Percentiles rank a stretch among this genome's conserved stretches.
phyloP scores from a whole-genome alignment of 2,329 filamentous ascomycete genomes.

The Xylariaceae sp. region DNA sequence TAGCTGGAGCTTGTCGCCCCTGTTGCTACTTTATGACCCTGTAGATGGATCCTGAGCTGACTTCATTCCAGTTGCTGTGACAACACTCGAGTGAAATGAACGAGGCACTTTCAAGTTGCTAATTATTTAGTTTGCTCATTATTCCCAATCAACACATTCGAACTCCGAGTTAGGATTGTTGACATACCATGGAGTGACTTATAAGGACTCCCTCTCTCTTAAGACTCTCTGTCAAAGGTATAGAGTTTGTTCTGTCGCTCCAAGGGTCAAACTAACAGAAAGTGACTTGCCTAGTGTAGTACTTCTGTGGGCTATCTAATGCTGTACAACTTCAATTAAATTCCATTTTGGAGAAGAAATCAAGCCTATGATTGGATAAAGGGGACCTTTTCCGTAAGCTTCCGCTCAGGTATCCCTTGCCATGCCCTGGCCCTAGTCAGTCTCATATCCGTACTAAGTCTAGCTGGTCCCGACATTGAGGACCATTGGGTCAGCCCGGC shows the following conservation, averaged over 20 bases:
- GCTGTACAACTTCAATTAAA: neutral
- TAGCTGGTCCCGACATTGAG: conserved; percentile 19
- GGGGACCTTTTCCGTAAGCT: neutral
- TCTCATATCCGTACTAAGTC: neutral
- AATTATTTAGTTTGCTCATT: no score
- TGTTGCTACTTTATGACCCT: neutral
- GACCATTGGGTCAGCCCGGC: conserved; percentile 10
- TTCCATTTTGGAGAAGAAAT: neutral
- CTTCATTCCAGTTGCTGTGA: conserved; percentile 14
- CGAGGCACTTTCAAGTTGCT: neutral
- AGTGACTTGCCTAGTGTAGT: no score
- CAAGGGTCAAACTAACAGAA: no score
- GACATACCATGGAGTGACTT: no score
- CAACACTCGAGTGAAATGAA: conserved; percentile 2
- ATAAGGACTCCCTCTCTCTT: no score
- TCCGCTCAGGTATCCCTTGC: neutral
- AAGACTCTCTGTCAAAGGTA: no score
- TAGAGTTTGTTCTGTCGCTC: no score
- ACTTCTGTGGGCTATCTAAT: neutral
- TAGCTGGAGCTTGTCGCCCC: neutral
- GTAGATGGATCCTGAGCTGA: conserved; percentile 7
- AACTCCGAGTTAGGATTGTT: no score
- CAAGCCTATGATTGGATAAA: neutral
- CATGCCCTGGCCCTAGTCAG: neutral
- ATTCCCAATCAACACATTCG: no score